Evolutionary conservation across 768 basidiomycete species (phyloP), one percentile per base, ranked within the genome.

Genomic region (Termitomyces sp.): DNA sequence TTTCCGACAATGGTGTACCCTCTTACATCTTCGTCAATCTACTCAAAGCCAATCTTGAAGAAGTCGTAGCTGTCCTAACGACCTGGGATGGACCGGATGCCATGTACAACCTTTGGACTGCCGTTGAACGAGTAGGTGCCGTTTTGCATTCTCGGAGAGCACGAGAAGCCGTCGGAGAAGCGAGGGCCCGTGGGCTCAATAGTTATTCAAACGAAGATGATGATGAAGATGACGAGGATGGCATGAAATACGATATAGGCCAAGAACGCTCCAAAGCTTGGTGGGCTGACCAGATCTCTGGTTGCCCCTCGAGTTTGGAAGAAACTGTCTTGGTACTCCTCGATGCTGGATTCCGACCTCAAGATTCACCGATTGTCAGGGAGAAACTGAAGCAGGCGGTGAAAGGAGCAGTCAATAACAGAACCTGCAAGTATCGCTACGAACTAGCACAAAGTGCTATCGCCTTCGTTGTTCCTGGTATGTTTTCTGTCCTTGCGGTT

Each of bases 271-370:
- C 86, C n/a, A 71, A 73, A 20, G 84, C 86, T 1, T 88, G 86
- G 85, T 88, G 85, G 85, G 73, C 71, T n/a, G 86, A 89, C 58
- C 76, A 82, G 24, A 70, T 82, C 31, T 85, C 84, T 49, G 87
- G 81, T 3, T 77, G 76, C 42, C 87, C 87, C 0, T 86, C 86
- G 1, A 69, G 74, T 22, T 71, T 88, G 4, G 85, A 84, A 61
- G 87, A 90, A 65, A 87, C 85, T 0, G 71, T 78, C 26, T 72
- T 88, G 75, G 70, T 69, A 5, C 70, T 88, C 20, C 66, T 88
- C 1, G 84, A 83, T 64, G 66, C 83, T 12, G 85, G 86, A 0
- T 88, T 90, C 62, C 71, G 65, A 5, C 87, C 87, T 0, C 57
- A 72, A 41, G 68, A 63, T 3, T 81, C 76, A 48, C 68, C 76